Evolutionary conservation across 192 early-diverging fungal genomes (phyloP), one percentile per base, ranked within the genome.

Genomic region (Backusella morwellensis): DNA sequence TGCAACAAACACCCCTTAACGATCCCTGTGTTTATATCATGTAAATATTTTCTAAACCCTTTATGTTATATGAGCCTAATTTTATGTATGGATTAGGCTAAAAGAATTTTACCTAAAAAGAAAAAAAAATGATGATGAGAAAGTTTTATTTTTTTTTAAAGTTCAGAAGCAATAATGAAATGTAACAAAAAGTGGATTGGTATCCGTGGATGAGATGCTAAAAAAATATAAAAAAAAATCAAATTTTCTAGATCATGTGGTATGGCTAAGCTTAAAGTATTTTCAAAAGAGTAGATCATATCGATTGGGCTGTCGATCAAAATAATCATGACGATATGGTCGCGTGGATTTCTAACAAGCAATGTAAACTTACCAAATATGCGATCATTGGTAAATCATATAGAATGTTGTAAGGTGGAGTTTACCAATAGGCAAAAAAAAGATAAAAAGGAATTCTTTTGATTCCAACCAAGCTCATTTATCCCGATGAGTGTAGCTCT

Each of bases 231-330:
- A 23, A 54, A 54, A 54, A 54, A 54, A 54, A 21, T 54, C 52
- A 54, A 29, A 12, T 23, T 26, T 63, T 29, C 7, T 26, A 63
- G 3, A 63, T 63, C 56, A 63, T 63, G 56, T 63, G 56, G 56
- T 23, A 50, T 19, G 29, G 26, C 23, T 63, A 26, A 63, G 56
- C 56, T 63, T 9, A n/a, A 26, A 56, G 26, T 3, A 9, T n/a
- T 4, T 3, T 63, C 29, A 29, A 29, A n/a, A 12, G 11, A 63
- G 21, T 9, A 63, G 8, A 63, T 63, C 56, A 29, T n/a, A 63
- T 63, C 56, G 56, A 63, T 63, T 63, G 56, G 56, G 8, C 26
- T 63, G 56, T 63, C 56, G 56, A 63, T 63, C 56, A 26, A 63
- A 63, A 56, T 40, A 40, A 1, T 11, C 38, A 56, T 56, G n/a